Conservation (phyloP, 805 yeast species). For the Yarrowia alimentaria region DNA sequence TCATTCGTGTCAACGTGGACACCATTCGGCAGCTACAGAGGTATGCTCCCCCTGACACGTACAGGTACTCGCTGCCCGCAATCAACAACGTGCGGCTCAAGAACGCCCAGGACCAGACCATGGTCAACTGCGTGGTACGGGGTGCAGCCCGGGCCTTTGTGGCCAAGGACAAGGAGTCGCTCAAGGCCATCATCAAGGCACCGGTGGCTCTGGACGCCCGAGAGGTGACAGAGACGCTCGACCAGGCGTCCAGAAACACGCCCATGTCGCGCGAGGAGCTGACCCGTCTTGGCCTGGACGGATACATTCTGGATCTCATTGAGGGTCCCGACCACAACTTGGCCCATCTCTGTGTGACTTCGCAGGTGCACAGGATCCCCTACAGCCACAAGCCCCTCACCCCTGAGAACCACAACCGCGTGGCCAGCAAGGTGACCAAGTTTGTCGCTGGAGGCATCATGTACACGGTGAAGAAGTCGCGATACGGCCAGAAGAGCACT, state of each 20-base stretch:
- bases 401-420: constrained; percentile 41
- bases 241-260: not conserved
- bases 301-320: constrained; percentile 68
- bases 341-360: constrained; percentile 60
- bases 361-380: constrained; percentile 58
- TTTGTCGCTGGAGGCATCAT: constrained; percentile 1
- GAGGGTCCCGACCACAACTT: constrained; percentile 72
- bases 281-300: constrained; percentile 66
- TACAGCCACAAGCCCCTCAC: constrained; percentile 51
- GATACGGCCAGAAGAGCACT: not conserved
- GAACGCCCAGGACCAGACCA: not conserved
- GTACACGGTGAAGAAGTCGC: constrained; percentile 4
- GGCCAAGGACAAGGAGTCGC: not conserved
- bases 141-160: not conserved
- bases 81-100: constrained; percentile 6
- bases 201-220: not conserved
- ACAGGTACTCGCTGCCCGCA: constrained; percentile 10
- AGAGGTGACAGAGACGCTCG: not conserved
- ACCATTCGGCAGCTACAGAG: constrained; percentile 30
- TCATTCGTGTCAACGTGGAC: not conserved
- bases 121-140: constrained; percentile 3
- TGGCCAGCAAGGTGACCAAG: not conserved
- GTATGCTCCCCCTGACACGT: not conserved
- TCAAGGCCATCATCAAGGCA: not conserved
- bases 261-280: constrained; percentile 38